Conservation (phyloP, 768 basidiomycete species). For the Crassisporium funariophilum region DNA sequence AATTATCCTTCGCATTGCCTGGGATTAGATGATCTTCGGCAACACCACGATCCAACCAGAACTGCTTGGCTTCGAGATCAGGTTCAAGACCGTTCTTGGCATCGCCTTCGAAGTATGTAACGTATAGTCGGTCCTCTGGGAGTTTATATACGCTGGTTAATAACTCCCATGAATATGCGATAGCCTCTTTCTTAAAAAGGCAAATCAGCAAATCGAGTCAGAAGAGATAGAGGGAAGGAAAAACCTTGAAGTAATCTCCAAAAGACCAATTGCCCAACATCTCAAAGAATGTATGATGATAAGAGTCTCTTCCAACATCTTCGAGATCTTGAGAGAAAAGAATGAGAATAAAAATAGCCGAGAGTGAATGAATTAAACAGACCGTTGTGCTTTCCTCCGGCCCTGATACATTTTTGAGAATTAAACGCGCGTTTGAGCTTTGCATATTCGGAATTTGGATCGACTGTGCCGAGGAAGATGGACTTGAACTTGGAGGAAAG, state of each 20-base stretch:
- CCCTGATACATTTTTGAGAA: conserved; percentile 97
- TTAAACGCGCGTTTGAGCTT: conserved; percentile 94
- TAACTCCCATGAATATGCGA: conserved; percentile 92
- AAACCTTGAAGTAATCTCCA: conserved; percentile 98
- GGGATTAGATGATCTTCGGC: conserved; percentile 89
- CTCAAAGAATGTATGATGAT: conserved; percentile 98
- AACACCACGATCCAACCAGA: conserved; percentile 89
- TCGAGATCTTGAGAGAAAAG: conserved; percentile 72
- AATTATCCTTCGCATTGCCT: conserved; percentile 96
- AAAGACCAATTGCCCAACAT: conserved; percentile 99
- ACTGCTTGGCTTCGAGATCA: conserved; percentile 84
- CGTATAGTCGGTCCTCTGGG: conserved; percentile 89
- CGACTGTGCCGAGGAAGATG: conserved; percentile 97
- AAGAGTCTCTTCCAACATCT: conserved; percentile 98
- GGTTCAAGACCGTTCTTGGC: conserved; percentile 80
- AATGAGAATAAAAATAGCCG: conserved; percentile 1
- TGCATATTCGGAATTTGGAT: conserved; percentile 89
- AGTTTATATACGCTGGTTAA: conserved; percentile 88
- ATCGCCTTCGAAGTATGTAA: conserved; percentile 98
- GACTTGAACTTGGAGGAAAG: conserved; percentile 76
- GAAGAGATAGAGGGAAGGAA: conserved; percentile 1
- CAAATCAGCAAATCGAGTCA: conserved; percentile 9
- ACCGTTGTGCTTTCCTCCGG: conserved; percentile 99
- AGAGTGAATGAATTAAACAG: conserved; percentile 1
- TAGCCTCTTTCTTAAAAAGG: conserved; percentile 80